Evolutionary conservation across 73 alveolate genomes (phyloP), one percentile per base, ranked within the genome.

Genomic region (Paraurostyla sp.): DNA sequence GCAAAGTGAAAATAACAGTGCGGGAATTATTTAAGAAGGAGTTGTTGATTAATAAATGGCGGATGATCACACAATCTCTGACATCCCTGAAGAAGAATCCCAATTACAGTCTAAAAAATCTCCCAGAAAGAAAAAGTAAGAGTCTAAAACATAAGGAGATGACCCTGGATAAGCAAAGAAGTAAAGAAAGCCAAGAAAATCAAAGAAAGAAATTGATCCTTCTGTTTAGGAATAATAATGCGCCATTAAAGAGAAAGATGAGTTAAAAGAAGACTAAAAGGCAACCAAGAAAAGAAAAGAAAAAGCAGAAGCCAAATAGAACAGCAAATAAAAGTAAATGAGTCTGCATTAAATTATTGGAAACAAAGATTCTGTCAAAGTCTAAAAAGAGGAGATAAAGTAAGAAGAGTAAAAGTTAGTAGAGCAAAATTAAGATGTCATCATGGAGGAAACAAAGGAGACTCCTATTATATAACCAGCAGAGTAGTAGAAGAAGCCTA

Each of bases 101-200:
- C n/a, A n/a, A n/a, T n/a, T n/a, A n/a, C n/a, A n/a, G n/a, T n/a
- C n/a, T n/a, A n/a, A n/a, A n/a, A n/a, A n/a, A n/a, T n/a, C n/a
- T n/a, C n/a, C n/a, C n/a, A n/a, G n/a, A n/a, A n/a, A 46, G 58
- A 15, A 46, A 20, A 46, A 46, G 18, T 13, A 15, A 15, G 18
- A 46, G 18, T 13, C 58, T 15, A 20, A 46, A 46, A 46, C 58
- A 15, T 13, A 46, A 46, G 58, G 58, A 46, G 58, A 46, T 46
- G 13, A 46, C 13, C 18, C 58, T 46, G 18, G 18, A 25, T 22
- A 41, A 43, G 40, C 63, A 69, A 36, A n/a, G 40, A 69, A 7
- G 3, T 41, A 25, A 3, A 69, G 45, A 69, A 69, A 63, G 81
- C 58, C 54, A 63, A 63, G 27, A 63, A 25, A 63, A 57, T 11